Conservation (phyloP, 352 stramenopile species). For the Paralagenidium karlingii region DNA sequence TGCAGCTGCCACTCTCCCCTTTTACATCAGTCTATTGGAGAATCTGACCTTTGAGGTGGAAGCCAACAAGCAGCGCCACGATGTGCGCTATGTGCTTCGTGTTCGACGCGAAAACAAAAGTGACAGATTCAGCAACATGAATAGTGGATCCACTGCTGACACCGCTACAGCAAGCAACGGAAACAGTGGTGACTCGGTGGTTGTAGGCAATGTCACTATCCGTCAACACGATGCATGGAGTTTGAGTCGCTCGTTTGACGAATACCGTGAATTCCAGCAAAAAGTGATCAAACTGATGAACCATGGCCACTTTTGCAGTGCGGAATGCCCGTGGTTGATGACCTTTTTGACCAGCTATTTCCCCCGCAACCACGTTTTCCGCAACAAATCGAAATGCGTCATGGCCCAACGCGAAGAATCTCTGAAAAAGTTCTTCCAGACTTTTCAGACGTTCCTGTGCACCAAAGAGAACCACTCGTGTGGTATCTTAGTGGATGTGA, state of each 20-base stretch:
- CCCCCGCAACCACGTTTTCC: constrained; percentile 48
- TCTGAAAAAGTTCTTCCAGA: constrained; percentile 45
- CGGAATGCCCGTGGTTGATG: constrained; percentile 58
- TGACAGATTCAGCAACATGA: no score
- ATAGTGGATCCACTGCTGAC: no score
- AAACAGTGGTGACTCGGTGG: no score
- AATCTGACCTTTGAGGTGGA: no score
- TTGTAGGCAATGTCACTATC: no score
- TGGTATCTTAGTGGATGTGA: constrained; percentile 13
- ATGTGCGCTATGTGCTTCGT: no score
- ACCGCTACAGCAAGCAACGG: no score
- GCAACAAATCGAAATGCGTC: constrained; percentile 8
- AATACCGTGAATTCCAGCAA: constrained; percentile 60
- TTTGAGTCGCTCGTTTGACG: constrained; percentile 56
- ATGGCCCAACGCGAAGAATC: constrained; percentile 28
- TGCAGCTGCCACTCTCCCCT: no score
- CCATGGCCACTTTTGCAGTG: constrained; percentile 61
- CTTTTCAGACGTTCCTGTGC: constrained; percentile 35
- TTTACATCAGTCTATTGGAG: no score
- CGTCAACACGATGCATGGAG: no score
- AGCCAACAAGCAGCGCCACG: no score
- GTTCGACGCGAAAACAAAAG: no score
- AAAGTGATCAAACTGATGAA: constrained; percentile 41
- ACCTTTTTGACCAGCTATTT: constrained; percentile 72
- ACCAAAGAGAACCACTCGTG: constrained; percentile 52